Conservation (phyloP, 208 protist species). For the Acanthamoeba lenticulata region DNA sequence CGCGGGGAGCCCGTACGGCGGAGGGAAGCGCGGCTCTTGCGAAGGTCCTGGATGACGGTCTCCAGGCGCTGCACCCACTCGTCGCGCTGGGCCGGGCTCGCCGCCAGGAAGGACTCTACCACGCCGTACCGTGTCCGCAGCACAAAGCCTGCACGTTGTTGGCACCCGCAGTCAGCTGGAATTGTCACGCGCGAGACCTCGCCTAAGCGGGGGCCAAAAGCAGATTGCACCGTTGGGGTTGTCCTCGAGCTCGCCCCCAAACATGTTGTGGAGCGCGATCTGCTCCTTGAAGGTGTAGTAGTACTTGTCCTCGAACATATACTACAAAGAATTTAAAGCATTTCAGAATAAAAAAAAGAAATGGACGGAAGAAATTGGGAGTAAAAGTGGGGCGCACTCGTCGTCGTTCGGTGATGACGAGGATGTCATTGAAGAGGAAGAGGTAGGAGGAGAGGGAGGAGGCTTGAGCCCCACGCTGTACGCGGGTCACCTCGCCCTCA, state of each 20-base stretch:
- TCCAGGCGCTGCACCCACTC: background rate
- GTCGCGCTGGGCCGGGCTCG: background rate
- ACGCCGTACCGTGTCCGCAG: background rate
- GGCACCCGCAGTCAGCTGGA: too few relatives aligned
- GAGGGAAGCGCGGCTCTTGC: background rate
- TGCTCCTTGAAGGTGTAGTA: conserved; percentile 1
- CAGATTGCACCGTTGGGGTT: background rate
- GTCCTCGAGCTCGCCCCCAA: background rate
- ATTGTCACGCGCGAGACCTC: too few relatives aligned
- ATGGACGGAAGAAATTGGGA: background rate
- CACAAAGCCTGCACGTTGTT: background rate
- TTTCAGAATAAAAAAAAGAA: too few relatives aligned
- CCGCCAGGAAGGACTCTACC: background rate
- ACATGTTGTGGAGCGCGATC: background rate
- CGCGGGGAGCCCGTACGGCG: background rate
- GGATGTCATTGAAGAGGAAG: conserved; percentile 11
- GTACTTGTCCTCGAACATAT: background rate
- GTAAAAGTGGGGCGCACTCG: background rate
- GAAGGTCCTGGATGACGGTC: background rate
- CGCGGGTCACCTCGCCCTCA: background rate
- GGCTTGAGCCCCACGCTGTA: background rate
- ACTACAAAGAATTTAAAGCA: too few relatives aligned
- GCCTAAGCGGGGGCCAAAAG: background rate
- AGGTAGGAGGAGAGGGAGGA: background rate
- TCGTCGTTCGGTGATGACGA: conserved; percentile 2